These are phyloP conservation scores for Wickerhamomyces subpelliculosus DNA, from an alignment of 805 yeast genomes.

Conservation along the genomic window DNA sequence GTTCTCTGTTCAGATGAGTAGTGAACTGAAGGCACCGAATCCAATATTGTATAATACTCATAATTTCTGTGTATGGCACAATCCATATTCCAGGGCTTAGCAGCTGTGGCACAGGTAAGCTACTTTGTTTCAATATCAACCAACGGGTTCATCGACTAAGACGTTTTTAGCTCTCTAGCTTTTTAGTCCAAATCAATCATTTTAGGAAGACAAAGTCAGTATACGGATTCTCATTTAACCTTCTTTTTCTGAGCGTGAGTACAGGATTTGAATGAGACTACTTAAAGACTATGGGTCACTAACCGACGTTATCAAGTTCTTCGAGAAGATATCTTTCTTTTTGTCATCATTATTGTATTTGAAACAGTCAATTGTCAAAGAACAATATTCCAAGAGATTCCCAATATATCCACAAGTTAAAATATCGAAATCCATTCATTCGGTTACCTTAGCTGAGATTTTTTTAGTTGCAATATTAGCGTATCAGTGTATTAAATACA, in stretches of 20 bases:
- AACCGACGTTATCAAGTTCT: no score
- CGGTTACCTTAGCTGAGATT: constrained; percentile 13
- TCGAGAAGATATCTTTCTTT: background rate
- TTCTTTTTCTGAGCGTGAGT: constrained; percentile 16
- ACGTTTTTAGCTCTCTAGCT: background rate
- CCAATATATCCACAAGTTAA: constrained; percentile 28
- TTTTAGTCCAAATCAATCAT: constrained; percentile 10
- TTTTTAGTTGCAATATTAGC: constrained; percentile 13
- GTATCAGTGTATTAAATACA: constrained; percentile 23
- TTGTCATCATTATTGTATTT: constrained; percentile 1
- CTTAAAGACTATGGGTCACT: no score
- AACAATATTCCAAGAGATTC: constrained; percentile 25
- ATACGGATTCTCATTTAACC: constrained; percentile 33
- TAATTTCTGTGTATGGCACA: no score
- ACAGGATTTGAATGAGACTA: no score
- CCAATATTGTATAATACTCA: no score
- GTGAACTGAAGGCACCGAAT: no score
- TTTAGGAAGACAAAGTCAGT: constrained; percentile 25
- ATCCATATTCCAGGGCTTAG: no score
- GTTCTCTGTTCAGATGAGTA: no score
- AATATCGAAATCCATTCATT: constrained; percentile 15
- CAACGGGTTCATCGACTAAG: background rate
- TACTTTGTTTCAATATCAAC: no score
- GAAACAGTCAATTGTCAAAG: constrained; percentile 6
- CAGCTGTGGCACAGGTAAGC: no score